phyloP scores from a whole-genome alignment of 1,139 yeast species.

The Ogataea hybrid region DNA sequence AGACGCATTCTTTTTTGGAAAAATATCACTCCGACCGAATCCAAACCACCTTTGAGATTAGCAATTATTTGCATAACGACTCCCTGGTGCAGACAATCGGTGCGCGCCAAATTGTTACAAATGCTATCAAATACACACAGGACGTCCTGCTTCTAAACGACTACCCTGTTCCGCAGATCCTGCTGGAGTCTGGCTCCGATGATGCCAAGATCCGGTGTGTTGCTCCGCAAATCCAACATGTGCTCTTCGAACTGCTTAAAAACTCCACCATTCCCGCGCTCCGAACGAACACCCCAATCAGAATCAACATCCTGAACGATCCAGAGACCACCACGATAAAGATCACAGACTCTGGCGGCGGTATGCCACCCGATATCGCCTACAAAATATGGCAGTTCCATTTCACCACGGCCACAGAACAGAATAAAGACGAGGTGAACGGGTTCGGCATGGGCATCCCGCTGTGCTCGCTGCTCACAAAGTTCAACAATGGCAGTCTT shows the following conservation, averaged over 20 bases:
- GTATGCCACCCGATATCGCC: slow-evolving; percentile 20
- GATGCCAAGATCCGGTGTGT: slow-evolving; percentile 21
- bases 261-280: slow-evolving; percentile 31
- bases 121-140: slow-evolving; percentile 24
- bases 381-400: slow-evolving; percentile 31
- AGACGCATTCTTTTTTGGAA: slow-evolving; percentile 23
- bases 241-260: slow-evolving; percentile 30
- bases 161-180: slow-evolving; percentile 28
- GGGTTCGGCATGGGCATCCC: slow-evolving; percentile 34
- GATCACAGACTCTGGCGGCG: slow-evolving; percentile 30
- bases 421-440: slow-evolving; percentile 28
- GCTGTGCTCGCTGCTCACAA: slow-evolving; percentile 27
- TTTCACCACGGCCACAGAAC: slow-evolving; percentile 28
- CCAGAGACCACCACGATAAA: slow-evolving; percentile 2
- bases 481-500: slow-evolving; percentile 26
- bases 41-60: slow-evolving; percentile 24
- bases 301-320: slow-evolving; percentile 11
- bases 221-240: slow-evolving; percentile 29
- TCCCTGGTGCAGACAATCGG: slow-evolving; percentile 18
- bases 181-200: slow-evolving; percentile 5
- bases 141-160: slow-evolving; percentile 26
- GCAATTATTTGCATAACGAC: slow-evolving; percentile 21
- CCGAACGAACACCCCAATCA: slow-evolving; percentile 19
- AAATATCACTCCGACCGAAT: slow-evolving; percentile 27
- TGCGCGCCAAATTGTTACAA: slow-evolving; percentile 15